Base-by-base conservation (phyloP, 495 filamentous ascomycete species). In the Trichodelitschia bisporula region DNA sequence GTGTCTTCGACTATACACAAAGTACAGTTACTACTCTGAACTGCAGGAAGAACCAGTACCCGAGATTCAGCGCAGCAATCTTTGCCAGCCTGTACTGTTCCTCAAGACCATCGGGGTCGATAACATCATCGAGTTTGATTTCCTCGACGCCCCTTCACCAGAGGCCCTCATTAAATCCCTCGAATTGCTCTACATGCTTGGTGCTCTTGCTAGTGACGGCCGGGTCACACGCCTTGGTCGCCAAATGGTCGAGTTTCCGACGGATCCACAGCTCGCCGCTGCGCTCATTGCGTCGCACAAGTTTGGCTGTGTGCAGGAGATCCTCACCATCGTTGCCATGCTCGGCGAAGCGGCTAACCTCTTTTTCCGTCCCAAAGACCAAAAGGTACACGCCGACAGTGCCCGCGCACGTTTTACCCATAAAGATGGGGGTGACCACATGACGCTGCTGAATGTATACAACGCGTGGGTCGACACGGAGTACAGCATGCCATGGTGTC, bases 331-430 rank as follows among this genome's bases (percentile, higher is more conserved):
- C 32, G 75, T 95, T 24, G 70, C 84, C 18, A 90, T 95, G 80
- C 64, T 97, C 4, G 70, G 76, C 43, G 86, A 95, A 55, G 64
- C 73, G 12, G 74, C 72, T 20, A 70, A 80, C 0, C 62, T 97
- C 17, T 97, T 92, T 61, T 92, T 83, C 63, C 68, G 86, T 0
- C 86, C 86, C 6, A 92, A 92, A 48, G 84, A 97, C 53, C 91
- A 95, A 57, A 91, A 92, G 42, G 72, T 93, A 28, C 76, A 91
- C 46, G 89, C 86, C 15, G 86, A 93, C 47, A 74, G 75, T 39
- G 86, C 86, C 3, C 71, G 84, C n/a, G 69, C 72, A 18, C 66
- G 89, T 2, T 93, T 95, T 54, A 92, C 86, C 0, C 56, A 82
- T 40, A 80, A 79, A 39, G 82, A 89, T 33, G 86, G 86, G 29